Base-by-base conservation (phyloP, 176 grass and related monocot genomes). In the Aegilops tauschii region DNA sequence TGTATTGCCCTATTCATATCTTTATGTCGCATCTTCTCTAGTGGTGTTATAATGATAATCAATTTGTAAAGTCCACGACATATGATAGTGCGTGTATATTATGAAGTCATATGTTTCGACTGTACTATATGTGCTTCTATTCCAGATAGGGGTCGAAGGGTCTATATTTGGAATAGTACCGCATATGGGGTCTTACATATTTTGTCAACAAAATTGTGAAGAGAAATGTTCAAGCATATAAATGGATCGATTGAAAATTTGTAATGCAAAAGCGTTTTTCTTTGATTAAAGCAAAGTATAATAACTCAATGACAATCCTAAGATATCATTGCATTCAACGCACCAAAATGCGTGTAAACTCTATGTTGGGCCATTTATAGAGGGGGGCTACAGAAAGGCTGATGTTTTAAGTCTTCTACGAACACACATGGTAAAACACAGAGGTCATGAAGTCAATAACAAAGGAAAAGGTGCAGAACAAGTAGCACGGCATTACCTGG, bases 401-500 rank as follows among this genome's bases (percentile, higher is more conserved):
- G 61, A 77, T 35, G 61, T 32, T 81, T 9, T 2, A 50, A 36
- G 47, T 70, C 11, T 40, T 31, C 35, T 21, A 5, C 8, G 6
- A 28, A 29, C 27, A 75, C 21, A 83, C 68, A 42, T 83, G 50
- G 72, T 8, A 83, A 9, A 83, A 61, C 23, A 73, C 4, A 12
- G 6, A 76, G 18, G 21, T 85, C 18, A 75, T 42, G 10, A 66
- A 89, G 44, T 73, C 25, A 80, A 25, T 1, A 72, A 73, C 65
- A 74, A 20, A 74, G 18, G 9, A 65, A 75, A 84, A 74, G 37
- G 14, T 29, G 61, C n/a, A 77, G 23, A 90, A 73, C 16, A 72
- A 20, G 63, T 25, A 44, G 37, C 21, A 80, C 6, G 20, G 6
- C 2, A 81, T 85, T 88, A 95, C 96, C 96, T 98, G 91, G 69